phyloP scores from a whole-genome alignment of 805 yeast species.

The Hanseniaspora mollemarum region DNA sequence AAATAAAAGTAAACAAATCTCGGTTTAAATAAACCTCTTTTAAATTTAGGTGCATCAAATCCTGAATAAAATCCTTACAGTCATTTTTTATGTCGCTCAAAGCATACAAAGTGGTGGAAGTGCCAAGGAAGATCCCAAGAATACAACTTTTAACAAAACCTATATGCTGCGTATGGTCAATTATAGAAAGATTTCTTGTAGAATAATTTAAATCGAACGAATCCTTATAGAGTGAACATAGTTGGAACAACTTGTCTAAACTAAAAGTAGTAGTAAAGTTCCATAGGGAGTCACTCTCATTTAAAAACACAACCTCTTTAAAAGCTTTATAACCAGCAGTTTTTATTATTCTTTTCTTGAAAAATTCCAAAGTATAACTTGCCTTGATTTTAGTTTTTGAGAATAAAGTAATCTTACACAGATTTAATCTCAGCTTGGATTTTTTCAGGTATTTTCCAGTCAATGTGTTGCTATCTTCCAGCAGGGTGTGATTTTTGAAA shows the following conservation, averaged over 20 bases:
- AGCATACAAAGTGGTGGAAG: constrained; percentile 69
- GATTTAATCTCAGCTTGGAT: constrained; percentile 18
- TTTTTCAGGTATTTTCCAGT: constrained; percentile 23
- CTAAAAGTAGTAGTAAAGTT: constrained; percentile 32
- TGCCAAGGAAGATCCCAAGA: constrained; percentile 76
- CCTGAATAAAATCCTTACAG: constrained; percentile 58
- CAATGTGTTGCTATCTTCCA: constrained; percentile 23
- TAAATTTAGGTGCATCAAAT: constrained; percentile 64
- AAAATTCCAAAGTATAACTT: constrained; percentile 20
- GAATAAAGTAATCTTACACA: constrained; percentile 27
- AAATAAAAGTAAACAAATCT: constrained; percentile 69
- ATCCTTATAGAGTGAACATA: constrained; percentile 82
- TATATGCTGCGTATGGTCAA: constrained; percentile 68
- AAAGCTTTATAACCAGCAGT: constrained; percentile 24
- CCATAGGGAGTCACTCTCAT: constrained; percentile 22
- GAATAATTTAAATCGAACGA: constrained; percentile 72
- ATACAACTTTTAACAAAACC: constrained; percentile 82
- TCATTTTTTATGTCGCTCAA: constrained; percentile 66
- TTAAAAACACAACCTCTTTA: constrained; percentile 26
- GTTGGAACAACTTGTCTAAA: constrained; percentile 55
- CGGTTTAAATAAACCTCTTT: constrained; percentile 78
- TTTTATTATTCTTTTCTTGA: constrained; percentile 20
- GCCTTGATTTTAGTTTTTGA: constrained; percentile 27
- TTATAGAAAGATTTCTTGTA: constrained; percentile 72
- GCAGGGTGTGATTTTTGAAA: constrained; percentile 22